phyloP scores from a whole-genome alignment of 495 filamentous ascomycete genomes.

The Xylaria nigripes region DNA sequence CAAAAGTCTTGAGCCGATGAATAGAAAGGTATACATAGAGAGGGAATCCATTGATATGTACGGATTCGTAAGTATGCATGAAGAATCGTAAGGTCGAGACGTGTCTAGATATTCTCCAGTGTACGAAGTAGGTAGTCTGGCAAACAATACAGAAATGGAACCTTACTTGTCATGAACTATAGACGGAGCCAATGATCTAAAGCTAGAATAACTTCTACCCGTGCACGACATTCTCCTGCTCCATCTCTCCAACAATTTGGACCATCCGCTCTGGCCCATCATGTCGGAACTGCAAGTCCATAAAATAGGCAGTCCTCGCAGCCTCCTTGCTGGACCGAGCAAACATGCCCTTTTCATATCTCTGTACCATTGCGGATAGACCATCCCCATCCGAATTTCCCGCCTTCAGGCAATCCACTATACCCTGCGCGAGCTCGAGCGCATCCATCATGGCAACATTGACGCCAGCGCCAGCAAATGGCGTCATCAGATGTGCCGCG shows the following conservation, averaged over 20 bases:
- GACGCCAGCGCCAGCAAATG: constrained; percentile 53
- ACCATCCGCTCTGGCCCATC: constrained; percentile 13
- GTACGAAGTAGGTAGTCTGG: no score
- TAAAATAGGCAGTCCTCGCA: constrained; percentile 7
- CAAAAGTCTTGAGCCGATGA: no score
- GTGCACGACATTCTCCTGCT: background rate
- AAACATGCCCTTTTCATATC: constrained; percentile 23
- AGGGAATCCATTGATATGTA: no score
- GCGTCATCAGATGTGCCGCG: constrained; percentile 55
- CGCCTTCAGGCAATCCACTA: constrained; percentile 8
- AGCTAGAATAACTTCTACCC: background rate
- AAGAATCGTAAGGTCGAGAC: no score
- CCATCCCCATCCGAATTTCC: constrained; percentile 1
- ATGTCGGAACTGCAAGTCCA: constrained; percentile 12
- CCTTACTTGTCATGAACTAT: no score
- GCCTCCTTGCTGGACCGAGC: constrained; percentile 14
- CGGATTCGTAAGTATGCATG: no score
- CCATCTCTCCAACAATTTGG: background rate
- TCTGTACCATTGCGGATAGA: constrained; percentile 11
- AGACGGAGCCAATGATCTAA: background rate
- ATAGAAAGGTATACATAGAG: no score
- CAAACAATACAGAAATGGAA: no score
- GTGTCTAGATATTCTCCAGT: no score
- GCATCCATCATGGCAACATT: constrained; percentile 53
- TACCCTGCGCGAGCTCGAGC: constrained; percentile 35